Evolutionary conservation across 805 yeast species (phyloP), one percentile per base, ranked within the genome.

Genomic region (Cyberlindnera subsufficiens): DNA sequence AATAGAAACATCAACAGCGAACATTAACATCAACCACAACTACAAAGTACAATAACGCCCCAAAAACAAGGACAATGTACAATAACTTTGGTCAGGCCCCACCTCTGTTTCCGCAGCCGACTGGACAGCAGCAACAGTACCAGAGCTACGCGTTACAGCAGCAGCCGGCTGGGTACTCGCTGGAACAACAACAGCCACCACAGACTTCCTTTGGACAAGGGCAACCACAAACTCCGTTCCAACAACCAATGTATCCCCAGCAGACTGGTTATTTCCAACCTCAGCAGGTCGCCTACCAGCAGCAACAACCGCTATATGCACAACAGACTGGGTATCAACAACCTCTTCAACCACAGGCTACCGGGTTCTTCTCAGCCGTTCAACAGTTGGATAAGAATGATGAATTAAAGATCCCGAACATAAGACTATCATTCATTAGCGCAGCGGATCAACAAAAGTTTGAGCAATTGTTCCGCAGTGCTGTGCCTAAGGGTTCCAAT

Each of bases 391-490:
- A 69, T 16, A 78, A 77, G 53, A 79, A 81, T 57, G 71, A 65
- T 32, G 79, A 72, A 15, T 54, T 86, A 48, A 80, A 80, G 56
- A 79, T 85, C 49, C 93, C 93, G 35, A 68, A 68, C 51, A 85
- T 86, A 46, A 76, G 97, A 52, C 70, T 91, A 40, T 80, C 96
- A 10, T 91, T 91, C 60, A 78, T 91, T 48, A 79, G 95, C 3
- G 82, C 85, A 19, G 78, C 77, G 30, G 97, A 91, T 61, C 98
- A 91, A 67, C 75, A 76, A 45, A 84, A 86, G 60, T 91, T 86
- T 59, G 96, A 88, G 63, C 80, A 81, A 54, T 69, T 91, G 52
- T 91, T 91, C 61, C 70, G 91, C 51, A 74, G 87, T 17, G 82
- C 89, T 18, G 91, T 90, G 22, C 75, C 82, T 17, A 66, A 55